A percentile compares a stretch with the other conserved stretches of the same genome.
These are phyloP conservation scores for Leccinum sublutescens DNA, from an alignment of 768 basidiomycete species.

Conservation along the genomic window DNA sequence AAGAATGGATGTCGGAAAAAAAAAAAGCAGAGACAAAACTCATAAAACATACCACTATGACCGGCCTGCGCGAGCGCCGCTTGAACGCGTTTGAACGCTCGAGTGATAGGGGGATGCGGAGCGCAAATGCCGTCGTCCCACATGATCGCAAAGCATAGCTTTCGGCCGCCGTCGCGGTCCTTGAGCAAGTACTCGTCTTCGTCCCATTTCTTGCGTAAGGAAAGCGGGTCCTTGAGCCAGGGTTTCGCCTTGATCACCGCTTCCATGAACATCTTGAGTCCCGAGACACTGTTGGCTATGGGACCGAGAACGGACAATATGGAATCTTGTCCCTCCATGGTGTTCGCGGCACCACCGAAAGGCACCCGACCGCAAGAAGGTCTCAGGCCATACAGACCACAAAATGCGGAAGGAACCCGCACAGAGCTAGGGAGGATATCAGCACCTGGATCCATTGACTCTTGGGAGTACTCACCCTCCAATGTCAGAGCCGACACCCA, in stretches of 20 bases:
- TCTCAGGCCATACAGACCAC: constrained; percentile 68
- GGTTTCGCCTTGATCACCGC: constrained; percentile 57
- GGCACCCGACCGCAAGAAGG: constrained; percentile 72
- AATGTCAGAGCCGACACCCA: constrained; percentile 79
- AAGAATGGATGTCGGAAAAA: background rate
- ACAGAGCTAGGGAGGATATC: constrained; percentile 49
- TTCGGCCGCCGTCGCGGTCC: constrained; percentile 55
- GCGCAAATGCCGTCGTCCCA: constrained; percentile 61
- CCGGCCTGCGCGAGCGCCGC: constrained; percentile 58
- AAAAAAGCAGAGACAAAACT: background rate
- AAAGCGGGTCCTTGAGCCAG: constrained; percentile 66
- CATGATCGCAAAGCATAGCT: constrained; percentile 58
- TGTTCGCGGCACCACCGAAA: constrained; percentile 61
- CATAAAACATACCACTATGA: constrained; percentile 51
- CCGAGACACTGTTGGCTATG: constrained; percentile 53
- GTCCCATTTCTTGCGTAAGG: constrained; percentile 41
- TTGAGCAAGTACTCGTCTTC: constrained; percentile 49
- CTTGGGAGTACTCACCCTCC: constrained; percentile 53
- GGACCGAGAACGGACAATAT: constrained; percentile 75
- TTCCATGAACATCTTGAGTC: constrained; percentile 65
- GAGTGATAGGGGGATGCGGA: constrained; percentile 63
- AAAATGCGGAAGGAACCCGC: constrained; percentile 66
- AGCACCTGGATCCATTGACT: background rate
- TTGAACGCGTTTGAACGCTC: constrained; percentile 58
- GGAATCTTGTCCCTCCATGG: constrained; percentile 69